Conservation (phyloP, 2,329 filamentous ascomycete species). For the Albophoma yamanashiensis region DNA sequence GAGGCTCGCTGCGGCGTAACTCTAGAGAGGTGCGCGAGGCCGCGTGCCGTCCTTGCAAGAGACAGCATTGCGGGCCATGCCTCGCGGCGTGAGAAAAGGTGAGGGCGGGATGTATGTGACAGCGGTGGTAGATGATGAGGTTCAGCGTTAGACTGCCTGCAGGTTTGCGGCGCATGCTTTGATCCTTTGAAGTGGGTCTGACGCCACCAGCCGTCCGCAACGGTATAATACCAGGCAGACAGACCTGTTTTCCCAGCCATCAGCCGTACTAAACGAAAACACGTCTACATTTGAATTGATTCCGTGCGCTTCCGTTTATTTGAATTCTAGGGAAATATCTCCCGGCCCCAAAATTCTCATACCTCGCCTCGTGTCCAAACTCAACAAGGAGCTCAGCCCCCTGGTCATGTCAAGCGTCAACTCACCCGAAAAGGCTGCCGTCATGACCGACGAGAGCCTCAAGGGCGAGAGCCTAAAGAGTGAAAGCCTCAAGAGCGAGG, state of each 20-base stretch:
- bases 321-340: too few relatives aligned
- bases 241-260: too few relatives aligned
- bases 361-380: conserved; percentile 40
- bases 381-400: conserved; percentile 66
- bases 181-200: neutral
- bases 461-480: too few relatives aligned
- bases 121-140: neutral
- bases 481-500: conserved; percentile 71
- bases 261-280: too few relatives aligned
- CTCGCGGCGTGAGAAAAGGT: neutral
- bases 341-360: neutral
- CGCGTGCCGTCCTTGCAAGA: neutral
- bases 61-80: conserved; percentile 3
- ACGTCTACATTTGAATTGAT: too few relatives aligned
- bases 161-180: too few relatives aligned
- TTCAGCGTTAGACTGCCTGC: neutral
- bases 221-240: too few relatives aligned
- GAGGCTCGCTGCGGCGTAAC: neutral
- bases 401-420: conserved; percentile 70
- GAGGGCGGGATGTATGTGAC: neutral
- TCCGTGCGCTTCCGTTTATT: neutral
- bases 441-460: conserved; percentile 62
- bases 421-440: conserved; percentile 60
- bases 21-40: neutral
- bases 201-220: neutral